phyloP scores from a whole-genome alignment of 768 basidiomycete genomes.

The Boletus speciosus region DNA sequence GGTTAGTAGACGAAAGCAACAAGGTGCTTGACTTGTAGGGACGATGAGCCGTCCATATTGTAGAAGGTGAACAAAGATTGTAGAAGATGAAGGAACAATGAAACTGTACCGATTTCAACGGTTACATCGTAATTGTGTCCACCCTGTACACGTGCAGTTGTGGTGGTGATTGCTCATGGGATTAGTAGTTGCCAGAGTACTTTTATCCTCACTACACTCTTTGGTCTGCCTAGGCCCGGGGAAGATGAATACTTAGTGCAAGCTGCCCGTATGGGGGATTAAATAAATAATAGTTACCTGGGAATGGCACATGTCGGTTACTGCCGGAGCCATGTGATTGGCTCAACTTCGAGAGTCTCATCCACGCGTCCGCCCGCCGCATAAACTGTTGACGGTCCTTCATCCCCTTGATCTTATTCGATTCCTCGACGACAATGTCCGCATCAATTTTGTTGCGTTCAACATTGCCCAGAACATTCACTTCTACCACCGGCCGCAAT shows the following conservation, averaged over 20 bases:
- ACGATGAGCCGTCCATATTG: background rate
- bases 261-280: background rate
- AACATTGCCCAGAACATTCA: conserved; percentile 42
- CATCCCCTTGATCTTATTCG: background rate
- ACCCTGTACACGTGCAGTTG: too few species aligned
- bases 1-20: conserved; percentile 55
- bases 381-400: too few species aligned
- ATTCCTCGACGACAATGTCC: conserved; percentile 37
- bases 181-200: too few species aligned
- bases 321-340: conserved; percentile 18
- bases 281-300: background rate
- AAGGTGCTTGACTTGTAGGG: conserved; percentile 7
- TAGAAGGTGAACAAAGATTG: background rate
- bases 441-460: conserved; percentile 48
- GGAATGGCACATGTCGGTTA: background rate
- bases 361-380: background rate
- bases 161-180: too few species aligned
- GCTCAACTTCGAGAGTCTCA: background rate
- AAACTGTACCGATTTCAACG: background rate
- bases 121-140: background rate
- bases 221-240: too few species aligned
- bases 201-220: too few species aligned
- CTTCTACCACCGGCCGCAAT: conserved; percentile 36
- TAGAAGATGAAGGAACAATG: background rate
- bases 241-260: too few species aligned